Base-by-base conservation (phyloP, 371 early-diverging fungal species). In the Mucor ambiguus region DNA sequence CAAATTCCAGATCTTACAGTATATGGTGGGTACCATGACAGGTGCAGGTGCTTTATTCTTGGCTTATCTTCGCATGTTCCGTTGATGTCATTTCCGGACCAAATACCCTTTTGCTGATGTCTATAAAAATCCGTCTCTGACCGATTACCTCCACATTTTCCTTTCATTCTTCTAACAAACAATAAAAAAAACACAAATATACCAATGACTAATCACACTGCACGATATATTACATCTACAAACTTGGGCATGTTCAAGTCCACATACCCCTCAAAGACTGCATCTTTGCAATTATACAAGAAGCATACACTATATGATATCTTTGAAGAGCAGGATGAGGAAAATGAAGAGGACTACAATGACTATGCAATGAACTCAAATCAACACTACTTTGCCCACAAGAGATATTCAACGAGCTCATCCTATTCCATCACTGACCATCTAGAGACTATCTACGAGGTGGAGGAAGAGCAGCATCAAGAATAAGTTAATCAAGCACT, bases 1-100 rank as follows among this genome's bases (percentile, higher is more conserved):
- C 70, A 95, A 94, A 73, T 92, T 92, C 59, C 92, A 90, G 68
- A 92, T 92, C 18, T 61, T 93, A 61, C 93, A 92, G 73, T 93
- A 93, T 64, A 90, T 92, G 89, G 84, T 92, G 37, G 88, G 87
- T 75, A 92, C 93, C 18, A 89, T 93, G 48, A 93, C 92, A 41
- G 93, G 92, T 87, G 89, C 90, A 29, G 93, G 92, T 20, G 92
- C 92, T 28, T 78, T 93, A 67, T 89, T 92, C 26, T 78, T 92
- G 24, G 88, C 88, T 18, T 88, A 88, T 58, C 68, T 88, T 30
- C 79, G 88, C 57, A 88, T 88, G 88, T 85, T 88, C 67, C 85
- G 84, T 62, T 87, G 66, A 74, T 30, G 56, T 56, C 56, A 56
- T 56, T 56, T 56, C 14, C 56, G 56, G 56, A 18, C 56, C 32